Evolutionary conservation across 2,329 filamentous ascomycete genomes (phyloP).

Genomic region (Cadophora luteo-olivacea): DNA sequence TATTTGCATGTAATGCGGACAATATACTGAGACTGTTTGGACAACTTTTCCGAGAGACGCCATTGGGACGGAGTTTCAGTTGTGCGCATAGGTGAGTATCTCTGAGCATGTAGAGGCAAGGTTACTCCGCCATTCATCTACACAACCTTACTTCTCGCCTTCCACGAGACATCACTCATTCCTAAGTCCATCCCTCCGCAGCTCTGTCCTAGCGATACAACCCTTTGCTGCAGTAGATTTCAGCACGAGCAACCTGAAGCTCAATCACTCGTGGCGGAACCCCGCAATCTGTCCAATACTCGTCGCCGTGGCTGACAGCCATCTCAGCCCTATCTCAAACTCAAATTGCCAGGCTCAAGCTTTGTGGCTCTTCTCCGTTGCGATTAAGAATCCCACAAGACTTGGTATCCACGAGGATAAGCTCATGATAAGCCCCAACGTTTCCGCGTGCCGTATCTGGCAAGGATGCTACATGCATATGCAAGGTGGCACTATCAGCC

Average conservation of each 20-base stretch:
- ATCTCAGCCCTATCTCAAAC: neutral
- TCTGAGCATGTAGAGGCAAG: neutral
- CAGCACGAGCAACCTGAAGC: neutral
- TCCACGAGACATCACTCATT: neutral
- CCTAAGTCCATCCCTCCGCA: neutral
- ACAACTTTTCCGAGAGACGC: neutral
- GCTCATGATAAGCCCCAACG: neutral
- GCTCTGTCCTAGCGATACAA: neutral
- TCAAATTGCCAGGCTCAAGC: neutral
- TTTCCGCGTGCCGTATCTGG: neutral
- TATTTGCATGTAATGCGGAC: neutral
- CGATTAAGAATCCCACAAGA: neutral
- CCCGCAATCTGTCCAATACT: too few relatives aligned
- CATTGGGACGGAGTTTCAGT: neutral
- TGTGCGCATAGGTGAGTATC: neutral
- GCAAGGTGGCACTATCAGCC: neutral
- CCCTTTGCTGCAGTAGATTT: neutral
- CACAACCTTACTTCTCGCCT: neutral
- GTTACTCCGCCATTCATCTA: neutral
- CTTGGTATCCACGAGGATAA: neutral
- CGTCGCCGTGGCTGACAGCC: too few relatives aligned
- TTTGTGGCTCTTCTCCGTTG: neutral
- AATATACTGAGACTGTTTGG: neutral
- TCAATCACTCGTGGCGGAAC: neutral
- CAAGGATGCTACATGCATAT: constrained; percentile 11